Conservation (phyloP, 2,329 filamentous ascomycete species). For the Xylariales sp. region DNA sequence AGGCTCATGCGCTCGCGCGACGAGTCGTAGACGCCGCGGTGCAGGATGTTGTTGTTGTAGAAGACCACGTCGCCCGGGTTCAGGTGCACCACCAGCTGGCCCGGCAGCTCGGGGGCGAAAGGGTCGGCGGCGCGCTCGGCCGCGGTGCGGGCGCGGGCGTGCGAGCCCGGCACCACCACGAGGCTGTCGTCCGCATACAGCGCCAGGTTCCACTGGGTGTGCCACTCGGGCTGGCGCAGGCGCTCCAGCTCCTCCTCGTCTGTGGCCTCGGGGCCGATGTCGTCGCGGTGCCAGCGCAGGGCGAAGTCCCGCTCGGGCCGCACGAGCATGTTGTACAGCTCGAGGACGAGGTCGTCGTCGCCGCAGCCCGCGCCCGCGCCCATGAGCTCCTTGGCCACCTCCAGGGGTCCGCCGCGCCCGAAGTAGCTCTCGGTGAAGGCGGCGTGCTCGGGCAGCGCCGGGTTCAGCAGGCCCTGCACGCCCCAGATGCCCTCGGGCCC, state of each 20-base stretch:
- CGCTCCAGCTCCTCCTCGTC: slow-evolving; percentile 62
- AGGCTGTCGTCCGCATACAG: slow-evolving; percentile 67
- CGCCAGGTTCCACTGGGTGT: slow-evolving; percentile 86
- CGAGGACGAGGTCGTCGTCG: slow-evolving; percentile 71
- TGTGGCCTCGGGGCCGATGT: slow-evolving; percentile 64
- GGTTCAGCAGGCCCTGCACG: slow-evolving; percentile 80
- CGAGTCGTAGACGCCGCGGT: slow-evolving; percentile 62
- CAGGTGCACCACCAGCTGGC: slow-evolving; percentile 62
- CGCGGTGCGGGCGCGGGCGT: slow-evolving; percentile 66
- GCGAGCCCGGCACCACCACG: slow-evolving; percentile 73
- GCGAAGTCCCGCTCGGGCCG: slow-evolving; percentile 67
- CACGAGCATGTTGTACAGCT: slow-evolving; percentile 83
- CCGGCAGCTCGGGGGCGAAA: slow-evolving; percentile 57
- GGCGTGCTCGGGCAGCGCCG: slow-evolving; percentile 56
- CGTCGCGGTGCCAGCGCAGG: slow-evolving; percentile 82
- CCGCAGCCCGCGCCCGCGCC: slow-evolving; percentile 42
- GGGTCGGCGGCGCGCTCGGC: slow-evolving; percentile 64
- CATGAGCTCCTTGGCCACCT: slow-evolving; percentile 62
- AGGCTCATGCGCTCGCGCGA: slow-evolving; percentile 62
- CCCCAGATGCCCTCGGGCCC: slow-evolving; percentile 73
- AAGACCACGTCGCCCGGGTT: slow-evolving; percentile 76
- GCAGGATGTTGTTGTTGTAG: slow-evolving; percentile 87
- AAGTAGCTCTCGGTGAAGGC: slow-evolving; percentile 71
- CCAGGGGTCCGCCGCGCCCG: slow-evolving; percentile 56
- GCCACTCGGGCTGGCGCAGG: slow-evolving; percentile 58